These are phyloP conservation scores for Daldinia childiae DNA, from an alignment of 495 filamentous ascomycete species.

Conservation along the genomic window DNA sequence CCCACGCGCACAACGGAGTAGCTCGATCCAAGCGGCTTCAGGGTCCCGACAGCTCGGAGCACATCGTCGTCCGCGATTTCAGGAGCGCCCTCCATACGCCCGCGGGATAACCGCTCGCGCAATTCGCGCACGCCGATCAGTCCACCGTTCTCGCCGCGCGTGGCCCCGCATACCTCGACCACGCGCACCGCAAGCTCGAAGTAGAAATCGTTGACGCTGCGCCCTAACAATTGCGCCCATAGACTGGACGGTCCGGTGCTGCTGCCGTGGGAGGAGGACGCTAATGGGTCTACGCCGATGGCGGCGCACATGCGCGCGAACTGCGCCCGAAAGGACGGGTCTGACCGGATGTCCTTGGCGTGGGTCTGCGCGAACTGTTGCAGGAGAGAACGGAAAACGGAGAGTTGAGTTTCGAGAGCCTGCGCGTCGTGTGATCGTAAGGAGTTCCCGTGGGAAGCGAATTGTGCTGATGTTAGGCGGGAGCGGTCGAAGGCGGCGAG, in stretches of 20 bases:
- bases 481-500: constrained; percentile 90
- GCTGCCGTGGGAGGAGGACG: constrained; percentile 64
- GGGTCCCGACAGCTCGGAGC: constrained; percentile 84
- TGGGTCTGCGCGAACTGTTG: constrained; percentile 95
- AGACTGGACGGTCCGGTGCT: constrained; percentile 67
- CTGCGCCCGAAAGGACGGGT: constrained; percentile 93
- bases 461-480: constrained; percentile 80
- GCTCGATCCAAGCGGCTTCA: constrained; percentile 86
- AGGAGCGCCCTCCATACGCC: constrained; percentile 75
- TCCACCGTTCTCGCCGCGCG: constrained; percentile 90
- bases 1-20: constrained; percentile 86
- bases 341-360: constrained; percentile 91
- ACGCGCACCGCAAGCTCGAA: constrained; percentile 94
- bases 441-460: constrained; percentile 85
- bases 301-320: constrained; percentile 98
- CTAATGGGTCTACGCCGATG: constrained; percentile 94
- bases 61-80: constrained; percentile 90
- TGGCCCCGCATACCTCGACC: constrained; percentile 90
- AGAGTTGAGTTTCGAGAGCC: constrained; percentile 88
- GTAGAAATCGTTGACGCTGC: constrained; percentile 96
- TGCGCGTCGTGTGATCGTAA: constrained; percentile 82
- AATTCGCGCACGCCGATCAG: constrained; percentile 87
- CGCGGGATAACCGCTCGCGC: constrained; percentile 73
- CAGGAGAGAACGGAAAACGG: constrained; percentile 92
- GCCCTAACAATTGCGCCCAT: constrained; percentile 92